A percentile compares a stretch with the other conserved stretches of the same genome.
phyloP scores from a whole-genome alignment of 768 basidiomycete genomes.

The Pulveroboletus sp. region DNA sequence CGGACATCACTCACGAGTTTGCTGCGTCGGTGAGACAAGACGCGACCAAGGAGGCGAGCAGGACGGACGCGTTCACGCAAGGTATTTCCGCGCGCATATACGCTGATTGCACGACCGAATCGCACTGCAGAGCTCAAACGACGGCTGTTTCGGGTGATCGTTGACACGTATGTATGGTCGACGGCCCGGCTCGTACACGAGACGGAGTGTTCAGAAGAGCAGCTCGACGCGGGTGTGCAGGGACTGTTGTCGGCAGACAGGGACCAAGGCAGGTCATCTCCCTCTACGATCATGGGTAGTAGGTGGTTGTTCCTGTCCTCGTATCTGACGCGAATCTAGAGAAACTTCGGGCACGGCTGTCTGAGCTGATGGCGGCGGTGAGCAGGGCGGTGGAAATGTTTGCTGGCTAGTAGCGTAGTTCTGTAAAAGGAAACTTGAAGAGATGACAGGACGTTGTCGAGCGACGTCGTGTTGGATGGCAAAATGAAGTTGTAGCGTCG shows the following conservation, averaged over 20 bases:
- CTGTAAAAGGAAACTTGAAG: constrained; percentile 29
- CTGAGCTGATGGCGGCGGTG: constrained; percentile 27
- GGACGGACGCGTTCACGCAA: constrained; percentile 18
- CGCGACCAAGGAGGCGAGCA: constrained; percentile 16
- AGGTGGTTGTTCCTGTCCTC: too few relatives aligned
- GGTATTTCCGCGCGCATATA: constrained; percentile 33
- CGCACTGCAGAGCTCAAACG: constrained; percentile 21
- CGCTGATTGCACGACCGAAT: constrained; percentile 1
- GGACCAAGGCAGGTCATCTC: constrained; percentile 37
- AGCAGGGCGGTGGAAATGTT: constrained; percentile 27
- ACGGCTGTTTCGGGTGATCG: constrained; percentile 13
- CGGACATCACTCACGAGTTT: constrained; percentile 17
- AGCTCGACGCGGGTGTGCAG: constrained; percentile 16
- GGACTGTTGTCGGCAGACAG: constrained; percentile 16
- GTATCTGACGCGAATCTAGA: constrained; percentile 23
- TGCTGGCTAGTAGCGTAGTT: not conserved
- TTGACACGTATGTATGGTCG: constrained; percentile 26
- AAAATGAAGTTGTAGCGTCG: constrained; percentile 7
- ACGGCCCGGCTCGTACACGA: constrained; percentile 23
- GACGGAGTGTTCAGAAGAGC: constrained; percentile 5
- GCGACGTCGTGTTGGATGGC: constrained; percentile 9
- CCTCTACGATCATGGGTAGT: constrained; percentile 19
- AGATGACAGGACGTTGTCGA: constrained; percentile 5
- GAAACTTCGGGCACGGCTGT: constrained; percentile 19
- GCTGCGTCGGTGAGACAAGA: constrained; percentile 16